A percentile compares a stretch with the other conserved stretches of the same genome.
Conservation (phyloP, 2,329 filamentous ascomycete genomes). For the Aspergillus niger region DNA sequence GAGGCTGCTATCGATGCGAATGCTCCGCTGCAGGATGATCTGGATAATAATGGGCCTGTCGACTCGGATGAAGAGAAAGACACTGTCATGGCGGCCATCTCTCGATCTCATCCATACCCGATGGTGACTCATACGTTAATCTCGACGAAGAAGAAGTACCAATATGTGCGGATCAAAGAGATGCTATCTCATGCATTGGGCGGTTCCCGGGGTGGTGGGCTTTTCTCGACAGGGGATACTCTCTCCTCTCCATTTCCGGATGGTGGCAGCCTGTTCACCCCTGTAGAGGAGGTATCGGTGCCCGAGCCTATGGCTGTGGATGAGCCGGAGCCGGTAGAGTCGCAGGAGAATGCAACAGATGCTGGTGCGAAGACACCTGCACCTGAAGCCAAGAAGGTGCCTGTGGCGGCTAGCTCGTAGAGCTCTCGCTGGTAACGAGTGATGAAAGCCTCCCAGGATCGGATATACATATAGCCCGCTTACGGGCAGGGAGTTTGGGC, state of each 20-base stretch:
- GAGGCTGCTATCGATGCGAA: constrained; percentile 94
- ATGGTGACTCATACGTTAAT: constrained; percentile 65
- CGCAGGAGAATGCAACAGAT: constrained; percentile 27
- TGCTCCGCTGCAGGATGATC: constrained; percentile 82
- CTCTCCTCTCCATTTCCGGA: constrained; percentile 28
- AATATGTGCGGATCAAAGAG: constrained; percentile 64
- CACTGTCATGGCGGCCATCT: constrained; percentile 77
- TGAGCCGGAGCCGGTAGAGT: constrained; percentile 7
- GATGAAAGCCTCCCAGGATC: not conserved
- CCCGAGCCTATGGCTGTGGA: constrained; percentile 21
- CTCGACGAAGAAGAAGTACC: constrained; percentile 56
- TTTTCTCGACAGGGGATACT: constrained; percentile 46
- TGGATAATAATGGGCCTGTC: constrained; percentile 77
- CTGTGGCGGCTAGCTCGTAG: constrained; percentile 21
- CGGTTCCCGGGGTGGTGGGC: constrained; percentile 47
- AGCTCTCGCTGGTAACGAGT: not conserved
- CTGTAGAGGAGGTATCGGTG: constrained; percentile 30
- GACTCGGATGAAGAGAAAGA: constrained; percentile 95
- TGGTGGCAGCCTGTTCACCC: constrained; percentile 37
- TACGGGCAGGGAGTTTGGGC: not conserved
- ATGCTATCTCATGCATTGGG: constrained; percentile 63
- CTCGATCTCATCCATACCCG: constrained; percentile 75
- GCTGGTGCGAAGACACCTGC: constrained; percentile 26
- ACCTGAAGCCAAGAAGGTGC: constrained; percentile 24
- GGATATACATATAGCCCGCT: not conserved